Conservation (phyloP, 1,284 basidiomycete species). For the Mycosarcoma maydis region DNA sequence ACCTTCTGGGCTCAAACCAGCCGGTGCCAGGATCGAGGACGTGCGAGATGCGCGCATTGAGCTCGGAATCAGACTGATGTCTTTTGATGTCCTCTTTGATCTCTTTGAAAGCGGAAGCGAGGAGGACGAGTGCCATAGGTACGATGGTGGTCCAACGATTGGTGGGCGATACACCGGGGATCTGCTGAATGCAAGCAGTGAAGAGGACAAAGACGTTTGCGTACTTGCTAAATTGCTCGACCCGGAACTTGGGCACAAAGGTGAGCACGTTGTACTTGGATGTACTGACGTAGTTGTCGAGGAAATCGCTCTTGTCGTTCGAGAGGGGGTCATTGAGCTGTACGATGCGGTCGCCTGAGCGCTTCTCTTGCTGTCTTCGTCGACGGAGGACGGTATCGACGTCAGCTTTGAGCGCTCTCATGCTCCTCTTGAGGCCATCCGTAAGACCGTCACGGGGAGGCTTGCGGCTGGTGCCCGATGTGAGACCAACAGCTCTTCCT, state of each 20-base stretch:
- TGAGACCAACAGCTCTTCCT: constrained; percentile 15
- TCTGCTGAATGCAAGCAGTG: constrained; percentile 97
- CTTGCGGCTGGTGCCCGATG: constrained; percentile 31
- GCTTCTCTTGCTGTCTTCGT: constrained; percentile 39
- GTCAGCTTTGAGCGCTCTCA: constrained; percentile 46
- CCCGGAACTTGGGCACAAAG: constrained; percentile 91
- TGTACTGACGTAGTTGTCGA: constrained; percentile 85
- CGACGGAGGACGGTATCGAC: constrained; percentile 44
- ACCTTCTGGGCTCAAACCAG: constrained; percentile 80
- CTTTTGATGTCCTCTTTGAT: constrained; percentile 96
- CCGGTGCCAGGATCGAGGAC: constrained; percentile 75
- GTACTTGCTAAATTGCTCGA: constrained; percentile 96
- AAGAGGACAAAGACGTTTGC: constrained; percentile 99
- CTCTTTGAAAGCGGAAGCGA: constrained; percentile 97
- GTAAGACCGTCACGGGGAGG: constrained; percentile 44
- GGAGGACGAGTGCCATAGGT: constrained; percentile 85
- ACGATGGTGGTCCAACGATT: constrained; percentile 94
- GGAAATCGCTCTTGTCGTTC: constrained; percentile 58
- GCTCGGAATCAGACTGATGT: constrained; percentile 90
- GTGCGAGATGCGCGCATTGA: constrained; percentile 85
- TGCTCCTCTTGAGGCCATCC: constrained; percentile 50
- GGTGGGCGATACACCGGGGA: constrained; percentile 96
- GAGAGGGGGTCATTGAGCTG: constrained; percentile 60
- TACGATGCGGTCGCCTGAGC: constrained; percentile 56
- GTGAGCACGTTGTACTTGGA: constrained; percentile 92